phyloP scores from a whole-genome alignment of 768 basidiomycete genomes.

The Paxillus ammoniavirescens region DNA sequence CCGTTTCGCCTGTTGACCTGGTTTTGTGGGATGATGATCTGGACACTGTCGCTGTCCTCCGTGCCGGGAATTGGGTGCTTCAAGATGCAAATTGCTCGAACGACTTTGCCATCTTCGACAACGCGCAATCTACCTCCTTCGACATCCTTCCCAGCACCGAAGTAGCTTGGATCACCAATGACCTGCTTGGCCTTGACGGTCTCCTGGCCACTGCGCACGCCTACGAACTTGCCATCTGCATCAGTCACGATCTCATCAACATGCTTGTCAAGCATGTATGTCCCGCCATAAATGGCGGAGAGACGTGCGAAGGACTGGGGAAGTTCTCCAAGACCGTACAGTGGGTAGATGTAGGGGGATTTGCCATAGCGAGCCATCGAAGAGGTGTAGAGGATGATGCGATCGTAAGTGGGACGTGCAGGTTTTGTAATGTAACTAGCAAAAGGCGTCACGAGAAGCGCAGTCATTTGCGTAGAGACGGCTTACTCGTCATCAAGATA shows the following conservation, averaged over 20 bases:
- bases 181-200: constrained; percentile 97
- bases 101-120: constrained; percentile 89
- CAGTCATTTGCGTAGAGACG: not conserved
- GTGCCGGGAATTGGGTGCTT: constrained; percentile 99
- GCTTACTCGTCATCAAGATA: constrained; percentile 96
- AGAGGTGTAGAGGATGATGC: constrained; percentile 95
- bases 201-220: constrained; percentile 86
- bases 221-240: constrained; percentile 83
- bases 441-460: constrained; percentile 11
- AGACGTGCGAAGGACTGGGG: constrained; percentile 98
- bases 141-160: constrained; percentile 66
- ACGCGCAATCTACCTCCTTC: constrained; percentile 83
- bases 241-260: constrained; percentile 90
- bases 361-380: constrained; percentile 99
- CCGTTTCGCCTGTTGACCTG: constrained; percentile 93
- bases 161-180: constrained; percentile 98
- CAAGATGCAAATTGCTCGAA: constrained; percentile 95
- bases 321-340: constrained; percentile 98
- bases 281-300: constrained; percentile 97
- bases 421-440: constrained; percentile 88
- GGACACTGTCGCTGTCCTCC: constrained; percentile 90
- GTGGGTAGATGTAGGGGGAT: constrained; percentile 98
- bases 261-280: constrained; percentile 98
- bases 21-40: constrained; percentile 99
- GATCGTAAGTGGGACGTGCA: constrained; percentile 87